These are phyloP conservation scores for Tetrastigma voinierianum DNA, from an alignment of 164 flowering plant genomes.

Conservation along the genomic window DNA sequence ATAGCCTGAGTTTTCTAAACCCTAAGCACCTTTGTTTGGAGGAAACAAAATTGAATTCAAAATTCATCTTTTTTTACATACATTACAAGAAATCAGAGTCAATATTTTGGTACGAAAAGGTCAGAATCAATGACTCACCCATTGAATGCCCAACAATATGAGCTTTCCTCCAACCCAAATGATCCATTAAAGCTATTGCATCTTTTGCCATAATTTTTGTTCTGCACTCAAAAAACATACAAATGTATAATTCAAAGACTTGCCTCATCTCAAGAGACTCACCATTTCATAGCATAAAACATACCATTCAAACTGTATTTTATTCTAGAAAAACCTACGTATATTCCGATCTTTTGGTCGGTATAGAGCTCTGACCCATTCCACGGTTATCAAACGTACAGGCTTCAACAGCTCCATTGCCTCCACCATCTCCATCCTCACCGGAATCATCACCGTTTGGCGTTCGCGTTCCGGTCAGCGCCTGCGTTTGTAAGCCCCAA, in stretches of 20 bases:
- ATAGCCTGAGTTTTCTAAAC: too few species aligned
- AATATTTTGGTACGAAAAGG: background rate
- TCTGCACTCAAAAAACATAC: conserved; percentile 43
- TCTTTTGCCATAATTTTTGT: conserved; percentile 91
- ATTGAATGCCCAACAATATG: conserved; percentile 96
- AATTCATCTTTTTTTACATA: too few species aligned
- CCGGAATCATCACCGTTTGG: conserved; percentile 52
- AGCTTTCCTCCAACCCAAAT: conserved; percentile 85
- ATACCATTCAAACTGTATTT: background rate
- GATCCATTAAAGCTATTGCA: conserved; percentile 86
- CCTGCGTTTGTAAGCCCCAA: conserved; percentile 86
- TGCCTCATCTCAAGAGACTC: too few species aligned
- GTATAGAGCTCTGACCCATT: conserved; percentile 83
- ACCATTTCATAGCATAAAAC: background rate
- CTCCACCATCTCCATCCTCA: conserved; percentile 21
- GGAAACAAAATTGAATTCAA: background rate
- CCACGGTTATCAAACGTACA: conserved; percentile 97
- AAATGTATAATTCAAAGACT: background rate
- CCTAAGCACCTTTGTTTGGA: background rate
- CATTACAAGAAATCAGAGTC: too few species aligned
- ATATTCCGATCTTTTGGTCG: conserved; percentile 64
- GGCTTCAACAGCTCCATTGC: conserved; percentile 50
- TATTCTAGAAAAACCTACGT: conserved; percentile 47
- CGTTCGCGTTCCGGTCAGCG: conserved; percentile 51
- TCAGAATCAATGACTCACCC: conserved; percentile 52